Evolutionary conservation across 139 green algal genomes (phyloP).

Genomic region (Asterochloris erici): DNA sequence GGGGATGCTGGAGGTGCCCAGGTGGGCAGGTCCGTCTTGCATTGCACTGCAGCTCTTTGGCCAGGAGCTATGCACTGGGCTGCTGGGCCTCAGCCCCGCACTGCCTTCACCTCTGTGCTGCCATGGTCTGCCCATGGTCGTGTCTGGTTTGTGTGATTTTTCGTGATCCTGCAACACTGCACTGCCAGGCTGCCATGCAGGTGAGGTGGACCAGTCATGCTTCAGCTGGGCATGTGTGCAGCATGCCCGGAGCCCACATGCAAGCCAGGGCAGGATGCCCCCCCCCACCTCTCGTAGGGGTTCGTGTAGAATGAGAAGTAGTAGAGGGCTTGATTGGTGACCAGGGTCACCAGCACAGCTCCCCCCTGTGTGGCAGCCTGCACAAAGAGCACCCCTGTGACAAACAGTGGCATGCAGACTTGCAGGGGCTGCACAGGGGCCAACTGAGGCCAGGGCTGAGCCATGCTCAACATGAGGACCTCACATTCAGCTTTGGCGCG

Average conservation of each 20-base stretch:
- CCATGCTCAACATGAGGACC: not conserved
- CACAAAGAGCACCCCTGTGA: not conserved
- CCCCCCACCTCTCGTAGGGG: not conserved
- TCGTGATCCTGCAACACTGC: too few relatives aligned
- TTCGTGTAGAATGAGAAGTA: conserved; percentile 11
- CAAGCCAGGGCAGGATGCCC: not conserved
- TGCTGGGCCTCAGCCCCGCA: too few relatives aligned
- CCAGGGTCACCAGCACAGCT: conserved; percentile 4
- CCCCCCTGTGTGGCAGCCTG: conserved; percentile 5
- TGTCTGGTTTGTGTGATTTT: too few relatives aligned
- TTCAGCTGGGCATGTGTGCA: not conserved
- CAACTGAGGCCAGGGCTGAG: not conserved
- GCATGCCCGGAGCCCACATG: not conserved
- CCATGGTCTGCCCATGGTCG: too few relatives aligned
- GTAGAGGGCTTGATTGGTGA: conserved; percentile 13
- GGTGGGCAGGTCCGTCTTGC: too few relatives aligned
- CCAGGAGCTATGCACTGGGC: too few relatives aligned
- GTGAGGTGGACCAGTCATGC: too few relatives aligned
- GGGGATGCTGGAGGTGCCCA: too few relatives aligned
- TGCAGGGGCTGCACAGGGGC: not conserved
- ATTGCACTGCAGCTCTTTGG: too few relatives aligned
- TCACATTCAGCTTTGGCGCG: not conserved
- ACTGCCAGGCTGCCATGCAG: too few relatives aligned
- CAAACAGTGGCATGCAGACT: not conserved
- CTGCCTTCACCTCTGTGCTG: too few relatives aligned